Evolutionary conservation across 495 filamentous ascomycete genomes (phyloP).

Genomic region (Trichoderma gamsii): DNA sequence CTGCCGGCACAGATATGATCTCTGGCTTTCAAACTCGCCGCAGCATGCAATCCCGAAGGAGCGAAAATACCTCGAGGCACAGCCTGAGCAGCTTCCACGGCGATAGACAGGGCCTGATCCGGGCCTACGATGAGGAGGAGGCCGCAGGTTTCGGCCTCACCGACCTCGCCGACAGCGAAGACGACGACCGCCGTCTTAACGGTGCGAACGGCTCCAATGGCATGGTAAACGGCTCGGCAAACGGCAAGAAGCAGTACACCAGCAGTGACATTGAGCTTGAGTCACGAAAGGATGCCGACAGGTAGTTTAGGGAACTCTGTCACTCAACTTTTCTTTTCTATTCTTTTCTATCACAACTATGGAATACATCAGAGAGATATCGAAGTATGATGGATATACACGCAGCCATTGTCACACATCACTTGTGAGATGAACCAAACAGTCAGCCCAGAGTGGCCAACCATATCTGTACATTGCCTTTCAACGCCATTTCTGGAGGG

Average conservation of each 20-base stretch:
- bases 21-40: slow-evolving; percentile 81
- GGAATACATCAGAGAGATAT: not conserved
- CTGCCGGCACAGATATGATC: slow-evolving; percentile 83
- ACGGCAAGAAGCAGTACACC: slow-evolving; percentile 21
- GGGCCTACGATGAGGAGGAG: slow-evolving; percentile 72
- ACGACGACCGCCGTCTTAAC: slow-evolving; percentile 31
- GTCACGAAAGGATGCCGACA: slow-evolving; percentile 30
- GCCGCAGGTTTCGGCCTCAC: slow-evolving; percentile 52
- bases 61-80: slow-evolving; percentile 36
- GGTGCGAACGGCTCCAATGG: slow-evolving; percentile 22
- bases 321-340: not conserved
- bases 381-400: slow-evolving; percentile 12
- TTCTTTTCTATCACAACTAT: not conserved
- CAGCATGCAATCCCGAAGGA: slow-evolving; percentile 82
- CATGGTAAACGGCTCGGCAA: slow-evolving; percentile 18
- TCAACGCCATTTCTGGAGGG: not conserved
- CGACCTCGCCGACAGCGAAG: slow-evolving; percentile 58
- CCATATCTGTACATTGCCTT: slow-evolving; percentile 1
- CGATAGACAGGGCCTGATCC: slow-evolving; percentile 76
- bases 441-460: not conserved
- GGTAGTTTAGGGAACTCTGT: slow-evolving; percentile 15
- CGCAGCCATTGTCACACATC: not conserved
- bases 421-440: not conserved
- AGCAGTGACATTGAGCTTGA: slow-evolving; percentile 40
- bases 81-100: slow-evolving; percentile 56